Conservation (phyloP, 192 early-diverging fungal genomes). For the Coemansia reversa region DNA sequence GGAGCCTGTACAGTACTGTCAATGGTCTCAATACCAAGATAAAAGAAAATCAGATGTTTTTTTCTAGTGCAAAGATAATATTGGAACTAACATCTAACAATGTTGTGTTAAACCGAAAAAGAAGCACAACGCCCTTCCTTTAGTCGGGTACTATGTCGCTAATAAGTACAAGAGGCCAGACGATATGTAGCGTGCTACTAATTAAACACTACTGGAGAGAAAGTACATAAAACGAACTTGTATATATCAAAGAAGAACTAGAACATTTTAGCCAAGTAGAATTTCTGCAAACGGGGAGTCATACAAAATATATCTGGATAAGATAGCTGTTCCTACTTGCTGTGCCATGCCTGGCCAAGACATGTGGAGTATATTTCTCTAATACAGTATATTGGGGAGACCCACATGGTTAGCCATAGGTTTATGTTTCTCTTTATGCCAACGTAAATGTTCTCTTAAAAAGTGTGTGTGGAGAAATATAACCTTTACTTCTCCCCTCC, state of each 20-base stretch:
- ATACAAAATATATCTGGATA: neutral
- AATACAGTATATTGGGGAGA: neutral
- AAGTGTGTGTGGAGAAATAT: neutral
- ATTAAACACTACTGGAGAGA: neutral
- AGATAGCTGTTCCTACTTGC: conserved; percentile 5
- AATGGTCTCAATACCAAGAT: neutral
- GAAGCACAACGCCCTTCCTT: neutral
- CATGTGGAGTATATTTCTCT: conserved; percentile 21
- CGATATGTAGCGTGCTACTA: conserved; percentile 4
- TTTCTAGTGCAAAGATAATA: neutral
- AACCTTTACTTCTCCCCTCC: neutral
- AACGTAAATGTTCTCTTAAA: conserved; percentile 4
- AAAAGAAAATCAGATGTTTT: neutral
- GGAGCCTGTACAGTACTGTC: neutral
- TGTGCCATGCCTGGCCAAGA: conserved; percentile 24
- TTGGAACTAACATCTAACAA: neutral
- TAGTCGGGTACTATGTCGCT: neutral
- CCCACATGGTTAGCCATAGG: conserved; percentile 2
- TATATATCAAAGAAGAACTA: neutral
- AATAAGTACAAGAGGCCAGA: conserved; percentile 10
- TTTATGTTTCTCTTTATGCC: neutral
- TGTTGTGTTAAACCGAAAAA: neutral
- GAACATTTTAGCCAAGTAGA: neutral
- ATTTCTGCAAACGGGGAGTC: neutral
- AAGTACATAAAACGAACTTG: neutral